A percentile compares a stretch with the other conserved stretches of the same genome.
Evolutionary conservation across 352 stramenopile species (phyloP).

Genomic region (Pythium monospermum): DNA sequence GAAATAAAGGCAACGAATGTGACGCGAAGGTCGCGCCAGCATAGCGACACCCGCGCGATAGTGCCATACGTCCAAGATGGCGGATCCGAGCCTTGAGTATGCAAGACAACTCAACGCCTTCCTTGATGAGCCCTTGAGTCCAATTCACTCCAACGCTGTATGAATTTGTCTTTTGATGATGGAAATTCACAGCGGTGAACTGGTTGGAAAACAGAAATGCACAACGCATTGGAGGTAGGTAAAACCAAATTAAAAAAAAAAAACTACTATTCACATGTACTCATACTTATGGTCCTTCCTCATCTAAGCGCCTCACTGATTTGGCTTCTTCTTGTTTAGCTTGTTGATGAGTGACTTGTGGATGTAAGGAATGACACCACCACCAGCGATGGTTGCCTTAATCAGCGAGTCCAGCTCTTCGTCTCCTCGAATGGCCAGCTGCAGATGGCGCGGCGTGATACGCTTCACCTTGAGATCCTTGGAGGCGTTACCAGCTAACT

Average conservation of each 20-base stretch:
- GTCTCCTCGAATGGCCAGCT: slow-evolving; percentile 99
- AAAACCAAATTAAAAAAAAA: neutral
- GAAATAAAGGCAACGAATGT: slow-evolving; percentile 3
- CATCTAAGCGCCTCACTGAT: slow-evolving; percentile 35
- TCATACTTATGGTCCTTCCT: slow-evolving; percentile 13
- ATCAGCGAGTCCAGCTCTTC: slow-evolving; percentile 99
- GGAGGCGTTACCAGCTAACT: slow-evolving; percentile 97
- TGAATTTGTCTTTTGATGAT: too few species aligned
- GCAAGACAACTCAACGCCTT: too few species aligned
- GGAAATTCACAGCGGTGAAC: too few species aligned
- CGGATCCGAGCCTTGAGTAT: neutral
- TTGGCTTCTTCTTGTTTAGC: slow-evolving; percentile 84
- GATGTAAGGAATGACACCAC: slow-evolving; percentile 99
- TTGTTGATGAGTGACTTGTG: slow-evolving; percentile 99
- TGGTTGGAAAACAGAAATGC: too few species aligned
- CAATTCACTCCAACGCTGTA: too few species aligned
- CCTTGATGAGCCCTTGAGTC: too few species aligned
- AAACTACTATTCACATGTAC: slow-evolving; percentile 6
- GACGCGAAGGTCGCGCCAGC: slow-evolving; percentile 21
- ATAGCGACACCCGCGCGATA: neutral
- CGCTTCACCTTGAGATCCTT: slow-evolving; percentile 98
- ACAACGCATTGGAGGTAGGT: neutral
- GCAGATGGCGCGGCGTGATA: slow-evolving; percentile 98
- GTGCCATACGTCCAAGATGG: too few species aligned
- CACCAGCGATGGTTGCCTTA: slow-evolving; percentile 99